Evolutionary conservation across 345 rosid species (phyloP), one percentile per base, ranked within the genome.

Genomic region (Geranium brycei): DNA sequence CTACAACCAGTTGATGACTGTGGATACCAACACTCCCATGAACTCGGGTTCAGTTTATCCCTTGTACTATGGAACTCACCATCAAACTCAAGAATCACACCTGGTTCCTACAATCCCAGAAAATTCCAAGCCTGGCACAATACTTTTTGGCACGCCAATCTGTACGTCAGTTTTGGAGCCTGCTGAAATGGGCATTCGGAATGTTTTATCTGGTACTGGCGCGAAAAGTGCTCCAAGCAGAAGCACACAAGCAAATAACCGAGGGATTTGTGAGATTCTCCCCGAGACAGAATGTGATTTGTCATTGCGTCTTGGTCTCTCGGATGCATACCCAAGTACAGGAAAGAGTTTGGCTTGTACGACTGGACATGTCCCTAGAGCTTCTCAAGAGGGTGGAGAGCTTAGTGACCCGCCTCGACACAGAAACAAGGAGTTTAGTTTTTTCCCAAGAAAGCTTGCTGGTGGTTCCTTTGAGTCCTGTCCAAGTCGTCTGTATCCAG

Each of bases 121-220:
- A 58, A 75, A 69, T 65, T 57, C 57, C 30, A 66, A 64, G 38
- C 57, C 72, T 6, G 61, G 71, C 19, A 74, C 79, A 7, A 70
- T 86, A 60, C 76, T 86, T 75, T 73, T 85, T 65, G 97, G 98
- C 66, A 84, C 80, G 78, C 97, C 98, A 53, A 51, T 85, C 38
- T 79, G 83, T 66, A 75, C 76, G 56, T 76, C 85, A 8, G 68
- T 78, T 16, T 62, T 74, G n/a, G 76, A 76, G 66, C 66, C 73
- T 64, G 31, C 71, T 40, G 73, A 78, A 63, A 73, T 58, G 65
- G 72, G 76, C 64, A 55, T 73, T 68, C 76, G 53, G 51, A 71
- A 66, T 57, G 58, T 83, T 53, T 73, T 76, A 41, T 59, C 82
- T 6, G 61, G 59, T 72, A 58, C 74, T 3, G 60, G 67, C 75